Conservation (phyloP, 2,329 filamentous ascomycete genomes). For the Aspergillus neotritici region DNA sequence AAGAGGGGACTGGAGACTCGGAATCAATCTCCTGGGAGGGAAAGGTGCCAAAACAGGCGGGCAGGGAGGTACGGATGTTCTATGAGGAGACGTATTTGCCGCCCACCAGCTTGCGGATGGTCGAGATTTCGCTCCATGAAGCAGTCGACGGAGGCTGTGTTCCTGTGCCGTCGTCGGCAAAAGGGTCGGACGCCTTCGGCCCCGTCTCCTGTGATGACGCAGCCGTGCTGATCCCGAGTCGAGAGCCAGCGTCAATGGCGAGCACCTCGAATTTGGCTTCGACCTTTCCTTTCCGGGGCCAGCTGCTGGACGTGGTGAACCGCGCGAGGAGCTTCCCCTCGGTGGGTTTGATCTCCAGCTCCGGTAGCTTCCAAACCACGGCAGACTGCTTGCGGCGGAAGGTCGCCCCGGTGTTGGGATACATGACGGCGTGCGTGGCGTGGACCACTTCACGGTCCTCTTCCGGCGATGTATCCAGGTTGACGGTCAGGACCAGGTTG, state of each 20-base stretch:
- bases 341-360: conserved; percentile 49
- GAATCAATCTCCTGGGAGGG: background rate
- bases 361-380: conserved; percentile 43
- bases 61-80: background rate
- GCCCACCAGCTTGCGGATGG: conserved; percentile 62
- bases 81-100: conserved; percentile 65
- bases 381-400: conserved; percentile 44
- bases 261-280: conserved; percentile 77
- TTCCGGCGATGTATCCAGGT: conserved; percentile 37
- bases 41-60: background rate
- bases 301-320: conserved; percentile 66
- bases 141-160: conserved; percentile 22
- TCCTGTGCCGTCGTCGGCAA: conserved; percentile 41
- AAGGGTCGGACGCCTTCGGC: conserved; percentile 39
- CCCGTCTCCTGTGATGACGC: conserved; percentile 19
- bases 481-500: conserved; percentile 68
- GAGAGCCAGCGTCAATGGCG: conserved; percentile 53
- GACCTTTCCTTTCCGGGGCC: conserved; percentile 66
- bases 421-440: conserved; percentile 41
- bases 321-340: conserved; percentile 76
- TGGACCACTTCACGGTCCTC: conserved; percentile 38
- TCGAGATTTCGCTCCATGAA: conserved; percentile 63
- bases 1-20: background rate
- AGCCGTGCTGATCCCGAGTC: conserved; percentile 56
- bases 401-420: conserved; percentile 39